Conservation (phyloP, 2,329 filamentous ascomycete genomes). For the Fusarium miscanthi region DNA sequence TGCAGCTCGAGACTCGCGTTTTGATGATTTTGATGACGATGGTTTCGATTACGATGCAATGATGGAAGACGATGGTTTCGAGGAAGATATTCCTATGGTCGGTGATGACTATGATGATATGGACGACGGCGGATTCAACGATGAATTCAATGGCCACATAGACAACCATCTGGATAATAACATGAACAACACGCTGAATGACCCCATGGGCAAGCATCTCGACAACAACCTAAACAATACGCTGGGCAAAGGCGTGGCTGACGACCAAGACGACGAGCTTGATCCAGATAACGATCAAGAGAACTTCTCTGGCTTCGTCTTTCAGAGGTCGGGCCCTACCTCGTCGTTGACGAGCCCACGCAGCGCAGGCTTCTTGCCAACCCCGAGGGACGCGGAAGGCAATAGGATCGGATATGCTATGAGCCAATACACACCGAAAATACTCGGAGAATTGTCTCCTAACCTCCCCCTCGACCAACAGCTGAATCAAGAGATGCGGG, state of each 20-base stretch:
- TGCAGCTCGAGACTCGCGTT: conserved; percentile 62
- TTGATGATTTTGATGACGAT: conserved; percentile 72
- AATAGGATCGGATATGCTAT: conserved; percentile 68
- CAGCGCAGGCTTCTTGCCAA: conserved; percentile 59
- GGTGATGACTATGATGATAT: conserved; percentile 49
- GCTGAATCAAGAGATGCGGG: conserved; percentile 21
- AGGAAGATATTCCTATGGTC: conserved; percentile 60
- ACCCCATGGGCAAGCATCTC: conserved; percentile 5
- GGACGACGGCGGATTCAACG: conserved; percentile 40
- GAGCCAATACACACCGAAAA: conserved; percentile 58
- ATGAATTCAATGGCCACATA: conserved; percentile 36
- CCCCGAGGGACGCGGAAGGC: conserved; percentile 66
- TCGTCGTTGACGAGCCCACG: conserved; percentile 64
- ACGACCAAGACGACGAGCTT: conserved; percentile 40
- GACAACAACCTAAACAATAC: conserved; percentile 38
- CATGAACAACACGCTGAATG: conserved; percentile 37
- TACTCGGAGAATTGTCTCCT: conserved; percentile 34
- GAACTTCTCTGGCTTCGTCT: conserved; percentile 70
- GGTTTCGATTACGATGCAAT: conserved; percentile 70
- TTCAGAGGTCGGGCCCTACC: conserved; percentile 64
- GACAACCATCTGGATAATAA: neutral
- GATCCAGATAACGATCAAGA: conserved; percentile 57
- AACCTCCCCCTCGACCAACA: conserved; percentile 20
- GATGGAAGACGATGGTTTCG: conserved; percentile 73
- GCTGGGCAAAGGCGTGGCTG: conserved; percentile 27